Evolutionary conservation across 768 basidiomycete genomes (phyloP).

Genomic region (Auricularia sp.): DNA sequence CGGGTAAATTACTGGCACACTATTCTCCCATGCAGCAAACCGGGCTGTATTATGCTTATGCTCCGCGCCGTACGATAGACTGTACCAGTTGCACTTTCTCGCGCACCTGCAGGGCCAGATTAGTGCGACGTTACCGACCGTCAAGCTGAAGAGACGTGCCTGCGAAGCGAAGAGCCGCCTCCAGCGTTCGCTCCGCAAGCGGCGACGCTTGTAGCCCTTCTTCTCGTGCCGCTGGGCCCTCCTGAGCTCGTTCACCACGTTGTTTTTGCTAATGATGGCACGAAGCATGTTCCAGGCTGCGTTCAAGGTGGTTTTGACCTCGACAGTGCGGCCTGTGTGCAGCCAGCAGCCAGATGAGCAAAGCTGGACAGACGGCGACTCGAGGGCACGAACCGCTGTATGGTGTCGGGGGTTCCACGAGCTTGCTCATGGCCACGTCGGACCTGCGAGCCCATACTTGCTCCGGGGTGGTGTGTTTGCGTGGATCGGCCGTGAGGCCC

Average conservation of each 20-base stretch:
- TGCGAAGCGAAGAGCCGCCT: conserved; percentile 70
- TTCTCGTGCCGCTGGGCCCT: conserved; percentile 63
- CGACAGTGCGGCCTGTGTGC: conserved; percentile 50
- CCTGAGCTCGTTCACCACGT: conserved; percentile 40
- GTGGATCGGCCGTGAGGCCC: neutral
- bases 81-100: conserved; percentile 73
- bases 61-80: conserved; percentile 68
- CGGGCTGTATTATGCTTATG: conserved; percentile 38
- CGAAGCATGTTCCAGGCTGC: conserved; percentile 42
- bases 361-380: neutral
- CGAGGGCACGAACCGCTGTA: neutral
- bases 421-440: conserved; percentile 7
- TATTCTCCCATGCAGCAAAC: too few species aligned
- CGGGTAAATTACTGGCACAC: neutral
- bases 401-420: conserved; percentile 24
- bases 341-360: neutral
- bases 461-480: neutral
- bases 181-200: conserved; percentile 70
- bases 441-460: neutral
- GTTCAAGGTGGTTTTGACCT: conserved; percentile 34
- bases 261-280: conserved; percentile 43
- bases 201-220: conserved; percentile 67
- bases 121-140: conserved; percentile 9
- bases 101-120: conserved; percentile 49
- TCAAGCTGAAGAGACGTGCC: conserved; percentile 32